Base-by-base conservation (phyloP, 2,329 filamentous ascomycete species). In the Zymoseptoria brevis region DNA sequence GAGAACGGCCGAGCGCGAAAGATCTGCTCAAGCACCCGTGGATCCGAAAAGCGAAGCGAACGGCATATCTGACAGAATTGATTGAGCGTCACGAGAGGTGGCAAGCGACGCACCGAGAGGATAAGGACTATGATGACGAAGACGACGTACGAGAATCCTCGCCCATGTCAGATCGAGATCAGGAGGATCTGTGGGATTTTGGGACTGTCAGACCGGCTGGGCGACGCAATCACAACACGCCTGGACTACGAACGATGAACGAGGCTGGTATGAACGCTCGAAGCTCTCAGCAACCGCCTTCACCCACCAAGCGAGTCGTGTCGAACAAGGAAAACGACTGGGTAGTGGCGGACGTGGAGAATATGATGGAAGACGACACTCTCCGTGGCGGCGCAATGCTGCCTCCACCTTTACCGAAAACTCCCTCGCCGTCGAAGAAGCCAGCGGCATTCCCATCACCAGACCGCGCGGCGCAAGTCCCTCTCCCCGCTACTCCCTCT, bases 171-270 rank as follows among this genome's bases (percentile, higher is more conserved):
- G 73, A 76, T n/a, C 74, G 78, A 1, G 81, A 86, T 59, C 82
- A 88, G 35, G 90, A 96, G 72, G 94, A 97, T 73, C 84, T 97
- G 71, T 99, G 94, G 94, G 94, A 99, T 74, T 99, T 99, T 77
- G 94, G 94, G 50, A 99, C 94, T 0, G 90, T 99, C 56, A 83
- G 92, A 58, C 86, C 95, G 5, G 86, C 87, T n/a, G 83, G 82
- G 30, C 58, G 66, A 53, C 65, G 70, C 16, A 63, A 57, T 84
- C 81, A 84, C 26, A 85, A 86, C 61, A 81, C 80, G 29, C 71
- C 83, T 52, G 87, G 87, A 2, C 77, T 89, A 54, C 81, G 87
- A 66, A 80, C 85, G 0, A 85, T 96, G 85, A 91, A 89, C 65
- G 89, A 92, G 61, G 87, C 88, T 30, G 87, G 87, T 11, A 86